These are phyloP conservation scores for Lactarius deliciosus DNA, from an alignment of 768 basidiomycete species.

Conservation along the genomic window DNA sequence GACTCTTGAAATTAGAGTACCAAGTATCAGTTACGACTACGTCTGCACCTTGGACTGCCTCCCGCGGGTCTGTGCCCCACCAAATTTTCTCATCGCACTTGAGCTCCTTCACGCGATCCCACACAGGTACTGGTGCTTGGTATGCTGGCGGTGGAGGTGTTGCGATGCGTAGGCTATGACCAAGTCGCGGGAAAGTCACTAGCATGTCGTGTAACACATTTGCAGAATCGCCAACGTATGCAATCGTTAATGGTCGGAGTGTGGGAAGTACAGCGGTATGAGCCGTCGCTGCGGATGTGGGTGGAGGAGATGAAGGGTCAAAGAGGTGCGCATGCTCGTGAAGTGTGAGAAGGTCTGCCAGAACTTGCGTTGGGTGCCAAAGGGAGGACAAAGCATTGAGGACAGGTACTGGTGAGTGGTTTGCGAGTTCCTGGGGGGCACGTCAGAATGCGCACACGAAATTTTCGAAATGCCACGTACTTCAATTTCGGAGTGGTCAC, in stretches of 20 bases:
- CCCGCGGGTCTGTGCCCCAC: slow-evolving; percentile 77
- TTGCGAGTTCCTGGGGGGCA: slow-evolving; percentile 65
- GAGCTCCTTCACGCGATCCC: slow-evolving; percentile 76
- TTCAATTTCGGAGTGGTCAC: slow-evolving; percentile 90
- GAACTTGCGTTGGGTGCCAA: slow-evolving; percentile 95
- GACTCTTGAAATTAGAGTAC: slow-evolving; percentile 42
- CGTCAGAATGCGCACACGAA: slow-evolving; percentile 6
- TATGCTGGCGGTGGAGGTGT: slow-evolving; percentile 64
- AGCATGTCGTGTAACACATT: slow-evolving; percentile 98
- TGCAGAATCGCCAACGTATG: slow-evolving; percentile 92
- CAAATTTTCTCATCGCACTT: slow-evolving; percentile 69
- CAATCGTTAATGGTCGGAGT: slow-evolving; percentile 80
- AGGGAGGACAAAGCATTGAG: slow-evolving; percentile 93
- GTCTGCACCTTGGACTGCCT: slow-evolving; percentile 87
- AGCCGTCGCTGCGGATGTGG: slow-evolving; percentile 10
- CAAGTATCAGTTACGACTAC: slow-evolving; percentile 98
- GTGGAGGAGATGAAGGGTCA: slow-evolving; percentile 31
- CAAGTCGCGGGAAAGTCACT: slow-evolving; percentile 79
- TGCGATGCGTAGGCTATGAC: slow-evolving; percentile 83
- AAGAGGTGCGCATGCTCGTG: slow-evolving; percentile 71
- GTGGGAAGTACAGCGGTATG: slow-evolving; percentile 40
- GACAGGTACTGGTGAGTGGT: slow-evolving; percentile 63
- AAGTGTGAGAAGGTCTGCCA: slow-evolving; percentile 90
- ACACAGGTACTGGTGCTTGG: slow-evolving; percentile 69
- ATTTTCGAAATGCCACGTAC: slow-evolving; percentile 44